phyloP scores from a whole-genome alignment of 169 alveolate species.

The Eimeria necatrix region DNA sequence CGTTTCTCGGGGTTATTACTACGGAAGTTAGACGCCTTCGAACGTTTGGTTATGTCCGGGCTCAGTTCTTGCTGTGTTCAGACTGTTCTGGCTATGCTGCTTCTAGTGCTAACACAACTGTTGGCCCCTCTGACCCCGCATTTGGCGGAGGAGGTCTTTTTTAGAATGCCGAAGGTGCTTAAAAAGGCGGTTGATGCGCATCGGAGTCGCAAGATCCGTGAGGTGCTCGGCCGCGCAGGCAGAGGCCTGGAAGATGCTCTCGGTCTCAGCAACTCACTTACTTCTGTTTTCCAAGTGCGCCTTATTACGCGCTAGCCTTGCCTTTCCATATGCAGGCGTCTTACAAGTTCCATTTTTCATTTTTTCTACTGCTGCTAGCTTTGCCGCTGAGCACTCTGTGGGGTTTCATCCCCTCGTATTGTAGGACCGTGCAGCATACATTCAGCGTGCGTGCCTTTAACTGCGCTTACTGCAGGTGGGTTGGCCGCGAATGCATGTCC shows the following conservation, averaged over 20 bases:
- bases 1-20: too few relatives aligned
- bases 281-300: slow-evolving; percentile 44
- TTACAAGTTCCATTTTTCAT: neutral
- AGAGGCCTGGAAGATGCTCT: neutral
- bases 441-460: neutral
- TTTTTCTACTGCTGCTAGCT: neutral
- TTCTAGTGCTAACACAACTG: slow-evolving; percentile 56
- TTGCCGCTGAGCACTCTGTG: neutral
- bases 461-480: slow-evolving; percentile 42
- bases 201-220: slow-evolving; percentile 37
- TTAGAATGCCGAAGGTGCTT: slow-evolving; percentile 68
- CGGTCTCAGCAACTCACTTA: slow-evolving; percentile 33
- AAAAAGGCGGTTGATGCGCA: slow-evolving; percentile 33
- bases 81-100: slow-evolving; percentile 71
- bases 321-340: too few relatives aligned
- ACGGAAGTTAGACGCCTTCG: too few relatives aligned
- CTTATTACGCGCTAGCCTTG: neutral
- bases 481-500: slow-evolving; percentile 65
- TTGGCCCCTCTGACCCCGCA: slow-evolving; percentile 79
- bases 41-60: neutral
- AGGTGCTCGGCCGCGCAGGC: slow-evolving; percentile 1
- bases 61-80: neutral
- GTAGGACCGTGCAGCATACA: neutral
- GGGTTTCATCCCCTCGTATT: neutral
- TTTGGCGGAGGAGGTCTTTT: slow-evolving; percentile 77